phyloP scores from a whole-genome alignment of 176 grass and related monocot species.

The Cenchrus fungigraminus region DNA sequence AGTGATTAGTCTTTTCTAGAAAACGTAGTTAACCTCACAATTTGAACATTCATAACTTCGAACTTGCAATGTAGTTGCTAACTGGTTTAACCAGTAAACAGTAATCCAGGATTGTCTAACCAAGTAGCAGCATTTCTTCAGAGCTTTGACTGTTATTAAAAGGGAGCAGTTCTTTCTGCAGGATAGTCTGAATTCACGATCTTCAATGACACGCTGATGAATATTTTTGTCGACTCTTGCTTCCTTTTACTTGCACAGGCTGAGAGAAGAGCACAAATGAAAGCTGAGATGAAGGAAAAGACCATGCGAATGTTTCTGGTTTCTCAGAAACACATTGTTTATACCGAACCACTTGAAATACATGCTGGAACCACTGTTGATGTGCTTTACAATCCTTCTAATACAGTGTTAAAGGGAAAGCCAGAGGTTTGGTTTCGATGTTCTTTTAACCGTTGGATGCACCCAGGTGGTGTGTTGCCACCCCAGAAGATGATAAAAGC shows the following conservation, averaged over 20 bases:
- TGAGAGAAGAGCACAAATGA: constrained; percentile 71
- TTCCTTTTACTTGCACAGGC: constrained; percentile 50
- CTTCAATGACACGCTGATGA: constrained; percentile 6
- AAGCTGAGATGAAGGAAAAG: constrained; percentile 80
- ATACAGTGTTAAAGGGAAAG: constrained; percentile 80
- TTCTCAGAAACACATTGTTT: constrained; percentile 93
- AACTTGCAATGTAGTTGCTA: constrained; percentile 4
- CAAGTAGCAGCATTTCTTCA: not conserved
- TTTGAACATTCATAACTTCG: constrained; percentile 13
- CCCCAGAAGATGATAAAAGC: constrained; percentile 80
- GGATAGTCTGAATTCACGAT: not conserved
- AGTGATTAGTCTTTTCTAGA: constrained; percentile 3
- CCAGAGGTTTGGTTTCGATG: constrained; percentile 83
- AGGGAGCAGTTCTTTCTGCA: constrained; percentile 14
- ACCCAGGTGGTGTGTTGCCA: constrained; percentile 60
- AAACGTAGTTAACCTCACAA: constrained; percentile 5
- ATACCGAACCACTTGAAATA: constrained; percentile 86
- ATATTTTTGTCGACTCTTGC: constrained; percentile 25
- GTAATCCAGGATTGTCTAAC: not conserved
- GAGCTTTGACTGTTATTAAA: constrained; percentile 6
- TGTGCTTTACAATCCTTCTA: constrained; percentile 85
- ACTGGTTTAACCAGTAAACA: not conserved
- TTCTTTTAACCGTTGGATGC: constrained; percentile 92
- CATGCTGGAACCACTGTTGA: constrained; percentile 68
- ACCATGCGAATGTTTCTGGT: constrained; percentile 86